Evolutionary conservation across 2,329 filamentous ascomycete species (phyloP), one percentile per base, ranked within the genome.

Genomic region (Zasmidium citrigriseum): DNA sequence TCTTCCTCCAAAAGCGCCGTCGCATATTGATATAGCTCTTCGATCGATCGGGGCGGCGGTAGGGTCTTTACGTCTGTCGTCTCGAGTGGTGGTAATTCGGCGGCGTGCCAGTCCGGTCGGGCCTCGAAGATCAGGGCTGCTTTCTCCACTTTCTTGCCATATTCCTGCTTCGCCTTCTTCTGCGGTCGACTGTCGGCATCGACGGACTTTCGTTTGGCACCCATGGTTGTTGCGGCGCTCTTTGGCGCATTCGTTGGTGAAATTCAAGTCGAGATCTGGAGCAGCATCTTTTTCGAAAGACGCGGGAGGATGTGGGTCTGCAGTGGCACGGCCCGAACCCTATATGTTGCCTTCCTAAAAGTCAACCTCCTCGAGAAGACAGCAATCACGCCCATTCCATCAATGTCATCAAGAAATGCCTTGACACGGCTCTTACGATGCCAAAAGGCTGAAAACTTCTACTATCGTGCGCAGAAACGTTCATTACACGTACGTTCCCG

Each of bases 1-100:
- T 99, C 95, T 23, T 86, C 81, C 54, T 96, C 87, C 20, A 98
- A 79, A 5, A 98, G 80, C 10, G 83, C 80, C 61, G 86, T 84
- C 2, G 91, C 92, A 73, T 96, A 86, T 14, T 86, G 77, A 68
- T 91, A 78, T n/a, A 88, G 72, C 48, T 81, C 82, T 46, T 86
- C 81, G 58, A 87, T 74, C 20, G 84, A 70, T 58, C 80, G 76
- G 45, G 78, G 80, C 47, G 84, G 78, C 34, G 82, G 76, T 23
- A 75, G 70, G 38, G 76, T 74, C 53, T 77, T 74, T 47, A 79
- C 73, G 23, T 82, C 75, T 52, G 78, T 70, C 5, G 65, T 67
- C 38, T 81, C 74, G 34, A 88, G 73, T n/a, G 73, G 60, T 18
- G 86, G 82, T 44, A 89, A 76, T 61, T 81, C 73, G 54, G 81